A percentile compares a stretch with the other conserved stretches of the same genome.
These are phyloP conservation scores for Pezicula neosporulosa DNA, from an alignment of 2,329 filamentous ascomycete genomes.

Conservation along the genomic window DNA sequence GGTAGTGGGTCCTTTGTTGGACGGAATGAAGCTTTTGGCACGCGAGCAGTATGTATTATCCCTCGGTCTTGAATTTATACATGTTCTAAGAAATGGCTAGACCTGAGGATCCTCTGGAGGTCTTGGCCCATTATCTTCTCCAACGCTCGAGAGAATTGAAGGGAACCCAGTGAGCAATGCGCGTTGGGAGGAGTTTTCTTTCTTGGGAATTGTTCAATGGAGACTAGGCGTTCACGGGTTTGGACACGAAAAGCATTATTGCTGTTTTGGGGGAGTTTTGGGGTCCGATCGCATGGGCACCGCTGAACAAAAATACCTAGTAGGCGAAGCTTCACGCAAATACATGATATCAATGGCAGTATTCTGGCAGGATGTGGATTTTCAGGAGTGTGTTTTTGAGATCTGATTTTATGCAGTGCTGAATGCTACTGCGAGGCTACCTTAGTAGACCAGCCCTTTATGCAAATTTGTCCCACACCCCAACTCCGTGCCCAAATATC, in stretches of 20 bases:
- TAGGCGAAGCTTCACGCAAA: conserved; percentile 2
- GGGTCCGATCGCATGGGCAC: background rate
- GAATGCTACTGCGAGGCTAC: conserved; percentile 21
- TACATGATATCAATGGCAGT: background rate
- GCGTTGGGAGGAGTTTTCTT: no score
- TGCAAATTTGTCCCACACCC: conserved; percentile 23
- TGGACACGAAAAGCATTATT: background rate
- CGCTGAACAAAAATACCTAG: conserved; percentile 4
- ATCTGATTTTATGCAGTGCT: conserved; percentile 24
- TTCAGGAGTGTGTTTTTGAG: conserved; percentile 21
- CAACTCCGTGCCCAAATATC: conserved; percentile 23
- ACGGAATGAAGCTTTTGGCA: conserved; percentile 72
- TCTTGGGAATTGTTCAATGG: no score
- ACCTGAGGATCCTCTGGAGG: conserved; percentile 64
- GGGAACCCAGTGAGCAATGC: conserved; percentile 12
- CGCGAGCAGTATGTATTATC: conserved; percentile 60
- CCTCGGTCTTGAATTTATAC: no score
- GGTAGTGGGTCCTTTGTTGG: conserved; percentile 63
- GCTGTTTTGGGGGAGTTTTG: background rate
- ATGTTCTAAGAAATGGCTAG: conserved; percentile 30
- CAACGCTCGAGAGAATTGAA: conserved; percentile 66
- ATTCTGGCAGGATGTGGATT: background rate
- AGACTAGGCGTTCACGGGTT: no score
- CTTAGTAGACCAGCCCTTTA: conserved; percentile 19
- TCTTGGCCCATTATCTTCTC: conserved; percentile 68